Evolutionary conservation across 495 filamentous ascomycete genomes (phyloP).

Genomic region (Talaromyces wortmannii): DNA sequence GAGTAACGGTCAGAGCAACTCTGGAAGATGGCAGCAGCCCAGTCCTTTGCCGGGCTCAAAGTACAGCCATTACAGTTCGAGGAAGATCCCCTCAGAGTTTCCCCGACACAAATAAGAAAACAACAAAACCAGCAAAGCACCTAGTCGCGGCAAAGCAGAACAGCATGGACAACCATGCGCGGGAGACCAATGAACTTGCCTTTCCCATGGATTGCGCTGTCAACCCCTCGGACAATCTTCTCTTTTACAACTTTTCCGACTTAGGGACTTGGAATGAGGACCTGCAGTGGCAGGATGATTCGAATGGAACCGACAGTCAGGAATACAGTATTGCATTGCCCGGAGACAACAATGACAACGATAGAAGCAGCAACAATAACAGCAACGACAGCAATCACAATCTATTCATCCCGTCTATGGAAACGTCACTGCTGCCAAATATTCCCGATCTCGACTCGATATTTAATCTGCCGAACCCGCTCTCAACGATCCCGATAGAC

Average conservation of each 20-base stretch:
- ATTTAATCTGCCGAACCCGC: conserved; percentile 1
- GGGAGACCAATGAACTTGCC: background rate
- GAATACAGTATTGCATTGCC: background rate
- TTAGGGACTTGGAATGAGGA: background rate
- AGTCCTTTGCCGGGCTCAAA: background rate
- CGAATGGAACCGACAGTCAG: background rate
- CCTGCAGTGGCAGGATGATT: background rate
- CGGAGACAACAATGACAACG: background rate
- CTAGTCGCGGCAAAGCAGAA: background rate
- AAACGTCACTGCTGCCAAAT: background rate
- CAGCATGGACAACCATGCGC: background rate
- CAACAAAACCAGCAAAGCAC: background rate
- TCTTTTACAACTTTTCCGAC: conserved; percentile 3
- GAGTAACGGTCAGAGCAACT: background rate
- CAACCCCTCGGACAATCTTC: background rate
- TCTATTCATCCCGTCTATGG: background rate
- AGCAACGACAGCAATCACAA: background rate
- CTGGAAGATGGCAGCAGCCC: conserved; percentile 1
- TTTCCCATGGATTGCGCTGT: background rate
- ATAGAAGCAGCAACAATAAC: background rate
- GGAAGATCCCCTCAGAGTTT: conserved; percentile 4
- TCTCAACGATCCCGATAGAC: background rate
- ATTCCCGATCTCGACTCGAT: background rate
- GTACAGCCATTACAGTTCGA: conserved; percentile 1
- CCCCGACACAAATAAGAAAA: background rate